These are phyloP conservation scores for Lipomyces lipofer DNA, from an alignment of 805 yeast species.

Conservation along the genomic window DNA sequence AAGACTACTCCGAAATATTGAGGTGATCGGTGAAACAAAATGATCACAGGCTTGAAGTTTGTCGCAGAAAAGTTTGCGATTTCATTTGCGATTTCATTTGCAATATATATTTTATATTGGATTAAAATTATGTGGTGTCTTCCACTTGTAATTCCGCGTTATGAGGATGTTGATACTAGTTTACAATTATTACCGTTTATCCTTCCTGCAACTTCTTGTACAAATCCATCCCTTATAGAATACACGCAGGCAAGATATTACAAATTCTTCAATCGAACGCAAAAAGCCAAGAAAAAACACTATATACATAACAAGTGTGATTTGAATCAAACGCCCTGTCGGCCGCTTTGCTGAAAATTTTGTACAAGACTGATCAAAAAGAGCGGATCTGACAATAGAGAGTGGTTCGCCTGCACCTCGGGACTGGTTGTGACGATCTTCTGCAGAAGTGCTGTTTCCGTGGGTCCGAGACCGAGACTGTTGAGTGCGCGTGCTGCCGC, in stretches of 20 bases:
- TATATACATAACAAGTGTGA: background rate
- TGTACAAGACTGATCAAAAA: constrained; percentile 35
- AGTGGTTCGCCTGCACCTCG: constrained; percentile 36
- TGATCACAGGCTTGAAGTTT: too few relatives aligned
- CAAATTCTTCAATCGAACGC: background rate
- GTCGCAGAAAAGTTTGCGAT: too few relatives aligned
- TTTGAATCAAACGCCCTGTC: background rate
- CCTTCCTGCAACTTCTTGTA: background rate
- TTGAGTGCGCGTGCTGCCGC: background rate
- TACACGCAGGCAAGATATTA: too few relatives aligned
- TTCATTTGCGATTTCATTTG: too few relatives aligned
- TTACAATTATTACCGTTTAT: too few relatives aligned
- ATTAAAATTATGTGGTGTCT: too few relatives aligned
- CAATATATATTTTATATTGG: too few relatives aligned
- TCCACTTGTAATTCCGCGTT: too few relatives aligned
- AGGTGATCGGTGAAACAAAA: too few relatives aligned
- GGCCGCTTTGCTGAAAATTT: constrained; percentile 22
- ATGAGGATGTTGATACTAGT: too few relatives aligned
- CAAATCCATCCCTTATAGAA: background rate
- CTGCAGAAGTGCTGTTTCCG: constrained; percentile 33
- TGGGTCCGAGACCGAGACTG: constrained; percentile 32
- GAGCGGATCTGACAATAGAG: constrained; percentile 35
- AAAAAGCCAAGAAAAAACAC: background rate
- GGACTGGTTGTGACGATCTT: constrained; percentile 34
- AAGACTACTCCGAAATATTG: too few relatives aligned